phyloP scores from a whole-genome alignment of 768 basidiomycete genomes.

The Hortiboletus campestris region DNA sequence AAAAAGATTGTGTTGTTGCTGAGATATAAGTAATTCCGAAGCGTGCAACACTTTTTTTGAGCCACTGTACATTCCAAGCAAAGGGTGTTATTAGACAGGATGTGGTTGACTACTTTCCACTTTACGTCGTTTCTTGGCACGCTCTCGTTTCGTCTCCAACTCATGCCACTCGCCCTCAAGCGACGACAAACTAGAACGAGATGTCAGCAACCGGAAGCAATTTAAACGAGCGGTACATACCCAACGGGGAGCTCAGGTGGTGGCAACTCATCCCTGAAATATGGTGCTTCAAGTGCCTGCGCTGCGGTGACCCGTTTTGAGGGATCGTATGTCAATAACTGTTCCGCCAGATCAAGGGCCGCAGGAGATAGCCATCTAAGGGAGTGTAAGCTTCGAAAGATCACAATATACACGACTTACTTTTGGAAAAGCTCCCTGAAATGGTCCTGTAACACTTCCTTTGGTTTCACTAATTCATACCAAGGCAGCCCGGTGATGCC shows the following conservation, averaged over 20 bases:
- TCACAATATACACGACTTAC: conserved; percentile 41
- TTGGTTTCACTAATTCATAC: conserved; percentile 98
- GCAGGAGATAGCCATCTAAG: conserved; percentile 82
- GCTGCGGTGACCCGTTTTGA: conserved; percentile 67
- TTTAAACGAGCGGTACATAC: conserved; percentile 45
- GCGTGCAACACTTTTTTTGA: too few species aligned
- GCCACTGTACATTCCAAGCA: conserved; percentile 11
- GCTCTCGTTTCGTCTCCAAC: conserved; percentile 89
- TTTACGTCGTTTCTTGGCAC: conserved; percentile 76
- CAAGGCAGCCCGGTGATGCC: conserved; percentile 83
- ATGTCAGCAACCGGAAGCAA: conserved; percentile 4
- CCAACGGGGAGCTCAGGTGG: conserved; percentile 68
- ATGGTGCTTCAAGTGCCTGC: conserved; percentile 78
- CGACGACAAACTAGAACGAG: conserved; percentile 56
- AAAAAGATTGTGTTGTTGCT: too few species aligned
- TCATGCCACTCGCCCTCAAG: conserved; percentile 98
- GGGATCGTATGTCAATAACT: conserved; percentile 80
- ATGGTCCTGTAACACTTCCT: conserved; percentile 65
- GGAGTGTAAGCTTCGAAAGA: not conserved
- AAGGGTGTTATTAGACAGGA: conserved; percentile 28
- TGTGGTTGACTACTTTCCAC: conserved; percentile 48
- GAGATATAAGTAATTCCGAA: too few species aligned
- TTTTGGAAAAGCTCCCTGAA: conserved; percentile 86
- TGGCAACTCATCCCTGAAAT: conserved; percentile 84
- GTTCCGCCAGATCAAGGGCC: conserved; percentile 84